Evolutionary conservation across 257 asterid species (phyloP), one percentile per base, ranked within the genome.

Genomic region (Asclepias syriaca): DNA sequence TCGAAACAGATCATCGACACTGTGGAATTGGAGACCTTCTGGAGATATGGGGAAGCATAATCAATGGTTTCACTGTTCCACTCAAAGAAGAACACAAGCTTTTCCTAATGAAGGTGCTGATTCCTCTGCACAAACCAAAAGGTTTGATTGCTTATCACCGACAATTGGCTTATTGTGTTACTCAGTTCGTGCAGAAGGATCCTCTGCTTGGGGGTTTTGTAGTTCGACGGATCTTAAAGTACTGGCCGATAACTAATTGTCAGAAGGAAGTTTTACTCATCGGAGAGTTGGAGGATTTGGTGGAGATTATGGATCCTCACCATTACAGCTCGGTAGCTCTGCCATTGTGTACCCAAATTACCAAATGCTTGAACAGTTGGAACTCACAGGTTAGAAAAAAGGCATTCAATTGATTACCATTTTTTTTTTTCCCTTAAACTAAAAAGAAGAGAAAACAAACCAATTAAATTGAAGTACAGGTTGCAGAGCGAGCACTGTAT

Each of bases 401-500:
- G 22, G 13, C 6, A 22, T 5, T 50, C 50, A 48, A 48, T 48
- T 6, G 7, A 8, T 40, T 6, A 40, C 10, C n/a, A n/a, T n/a
- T 40, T 6, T 40, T 7, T 40, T 40, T 40, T 40, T 39, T 5
- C 6, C 6, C 2, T 40, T 40, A 40, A 40, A 6, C 10, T 39
- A 39, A 39, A 39, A 43, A 43, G 10, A 43, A 6, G 2, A 7
- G 10, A 22, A 57, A 57, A 21, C 8, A 4, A 13, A 50, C 19
- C 1, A 7, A 15, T 11, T 53, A 6, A 37, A 2, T 53, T 12
- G 2, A 57, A 12, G 16, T 9, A 1, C 50, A 92, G 97, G 97
- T 92, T 19, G 97, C 97, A 10, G 97, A 92, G 77, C 82, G 96
- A 0, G 97, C 96, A 9, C 86, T 89, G 14, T 89, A 92, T 24